phyloP scores from a whole-genome alignment of 257 asterid genomes.

The Solanum peruvianum region DNA sequence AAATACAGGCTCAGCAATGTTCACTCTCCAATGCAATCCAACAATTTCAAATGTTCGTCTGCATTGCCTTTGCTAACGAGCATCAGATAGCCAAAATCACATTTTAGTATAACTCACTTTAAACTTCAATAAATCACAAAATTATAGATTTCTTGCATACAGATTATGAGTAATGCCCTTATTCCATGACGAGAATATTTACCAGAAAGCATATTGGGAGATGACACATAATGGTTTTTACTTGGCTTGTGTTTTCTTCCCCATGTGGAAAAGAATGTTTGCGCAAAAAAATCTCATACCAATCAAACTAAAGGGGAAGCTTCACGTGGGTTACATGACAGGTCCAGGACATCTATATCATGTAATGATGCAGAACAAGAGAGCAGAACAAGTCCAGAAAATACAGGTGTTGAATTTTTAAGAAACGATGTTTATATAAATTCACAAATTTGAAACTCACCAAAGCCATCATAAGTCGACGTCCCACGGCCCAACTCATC shows the following conservation, averaged over 20 bases:
- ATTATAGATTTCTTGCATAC: background rate
- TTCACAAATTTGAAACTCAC: constrained; percentile 32
- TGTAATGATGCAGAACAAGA: background rate
- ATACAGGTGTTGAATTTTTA: background rate
- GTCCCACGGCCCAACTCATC: constrained; percentile 99
- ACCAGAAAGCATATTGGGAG: background rate
- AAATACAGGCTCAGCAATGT: background rate
- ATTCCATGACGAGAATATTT: background rate
- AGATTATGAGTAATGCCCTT: background rate
- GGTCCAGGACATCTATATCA: background rate
- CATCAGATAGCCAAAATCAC: background rate
- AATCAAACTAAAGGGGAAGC: background rate
- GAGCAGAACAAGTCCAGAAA: background rate
- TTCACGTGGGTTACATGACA: background rate
- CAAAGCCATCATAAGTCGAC: constrained; percentile 97
- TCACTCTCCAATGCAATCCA: background rate
- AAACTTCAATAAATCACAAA: background rate
- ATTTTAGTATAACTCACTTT: background rate
- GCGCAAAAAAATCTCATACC: background rate
- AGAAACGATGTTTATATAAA: background rate
- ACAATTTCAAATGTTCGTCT: background rate
- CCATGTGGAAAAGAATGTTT: background rate
- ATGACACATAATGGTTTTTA: background rate
- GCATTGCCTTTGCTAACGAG: background rate
- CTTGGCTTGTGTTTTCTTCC: background rate